Conservation (phyloP, 257 asterid species). For the Solanum commersonii region DNA sequence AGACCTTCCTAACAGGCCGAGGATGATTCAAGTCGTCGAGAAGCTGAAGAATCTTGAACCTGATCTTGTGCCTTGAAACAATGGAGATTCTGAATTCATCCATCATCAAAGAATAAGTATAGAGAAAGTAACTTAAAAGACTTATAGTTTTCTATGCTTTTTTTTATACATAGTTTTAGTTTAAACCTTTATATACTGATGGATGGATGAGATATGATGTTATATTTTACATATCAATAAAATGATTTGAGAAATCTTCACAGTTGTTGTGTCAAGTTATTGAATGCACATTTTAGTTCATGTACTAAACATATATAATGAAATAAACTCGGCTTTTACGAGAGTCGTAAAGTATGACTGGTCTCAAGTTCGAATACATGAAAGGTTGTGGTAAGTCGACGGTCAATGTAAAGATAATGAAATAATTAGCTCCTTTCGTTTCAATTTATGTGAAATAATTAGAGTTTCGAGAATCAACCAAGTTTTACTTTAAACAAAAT, state of each 20-base stretch:
- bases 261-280: not conserved
- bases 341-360: not conserved
- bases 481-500: not conserved
- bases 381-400: not conserved
- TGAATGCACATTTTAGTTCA: not conserved
- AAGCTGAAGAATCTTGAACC: conserved; percentile 77
- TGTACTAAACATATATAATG: not conserved
- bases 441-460: no score
- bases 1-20: conserved; percentile 61
- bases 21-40: conserved; percentile 75
- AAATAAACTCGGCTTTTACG: no score
- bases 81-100: not conserved
- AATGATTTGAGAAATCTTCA: not conserved
- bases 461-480: accelerated
- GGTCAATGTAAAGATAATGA: not conserved
- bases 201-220: not conserved
- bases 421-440: not conserved
- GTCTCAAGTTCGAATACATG: not conserved
- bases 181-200: not conserved
- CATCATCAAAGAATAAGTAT: not conserved
- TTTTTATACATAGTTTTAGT: not conserved
- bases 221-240: not conserved
- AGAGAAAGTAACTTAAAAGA: not conserved
- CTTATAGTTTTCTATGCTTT: not conserved
- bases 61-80: conserved; percentile 28